These are phyloP conservation scores for Spatholobus suberectus DNA, from an alignment of 306 rosid species.

Conservation along the genomic window DNA sequence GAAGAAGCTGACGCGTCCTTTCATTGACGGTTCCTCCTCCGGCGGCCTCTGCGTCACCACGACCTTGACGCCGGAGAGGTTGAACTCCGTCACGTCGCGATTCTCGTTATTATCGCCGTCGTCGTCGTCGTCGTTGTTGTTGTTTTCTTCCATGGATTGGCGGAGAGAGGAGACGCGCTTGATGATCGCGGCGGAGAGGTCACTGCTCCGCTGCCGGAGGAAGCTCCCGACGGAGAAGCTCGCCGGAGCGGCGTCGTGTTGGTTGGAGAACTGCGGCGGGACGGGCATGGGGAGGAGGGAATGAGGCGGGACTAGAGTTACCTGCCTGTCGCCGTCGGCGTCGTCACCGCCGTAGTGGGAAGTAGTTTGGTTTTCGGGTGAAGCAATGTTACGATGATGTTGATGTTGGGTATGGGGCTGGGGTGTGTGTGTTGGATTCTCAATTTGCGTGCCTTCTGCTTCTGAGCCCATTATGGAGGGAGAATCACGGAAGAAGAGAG, in stretches of 20 bases:
- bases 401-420: not conserved
- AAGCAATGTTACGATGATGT: not conserved
- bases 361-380: conserved; percentile 36
- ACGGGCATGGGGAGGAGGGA: conserved; percentile 78
- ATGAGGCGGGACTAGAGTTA: conserved; percentile 52
- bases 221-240: conserved; percentile 57
- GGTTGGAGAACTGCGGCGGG: conserved; percentile 51
- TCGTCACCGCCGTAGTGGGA: not conserved
- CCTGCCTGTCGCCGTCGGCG: not conserved
- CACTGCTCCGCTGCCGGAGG: conserved; percentile 67
- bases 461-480: conserved; percentile 47
- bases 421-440: not conserved
- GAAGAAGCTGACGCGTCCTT: conserved; percentile 87
- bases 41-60: conserved; percentile 53
- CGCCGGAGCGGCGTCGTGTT: conserved; percentile 20
- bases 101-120: no score
- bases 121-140: not conserved
- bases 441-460: conserved; percentile 14
- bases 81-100: conserved; percentile 61
- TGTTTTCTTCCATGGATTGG: conserved; percentile 29
- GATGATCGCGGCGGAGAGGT: conserved; percentile 61
- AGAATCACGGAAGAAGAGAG: not conserved
- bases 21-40: conserved; percentile 38
- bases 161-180: conserved; percentile 66
- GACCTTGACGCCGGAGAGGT: conserved; percentile 73